These are phyloP conservation scores for Strobilomyces dryophilus DNA, from an alignment of 768 basidiomycete species.

Conservation along the genomic window DNA sequence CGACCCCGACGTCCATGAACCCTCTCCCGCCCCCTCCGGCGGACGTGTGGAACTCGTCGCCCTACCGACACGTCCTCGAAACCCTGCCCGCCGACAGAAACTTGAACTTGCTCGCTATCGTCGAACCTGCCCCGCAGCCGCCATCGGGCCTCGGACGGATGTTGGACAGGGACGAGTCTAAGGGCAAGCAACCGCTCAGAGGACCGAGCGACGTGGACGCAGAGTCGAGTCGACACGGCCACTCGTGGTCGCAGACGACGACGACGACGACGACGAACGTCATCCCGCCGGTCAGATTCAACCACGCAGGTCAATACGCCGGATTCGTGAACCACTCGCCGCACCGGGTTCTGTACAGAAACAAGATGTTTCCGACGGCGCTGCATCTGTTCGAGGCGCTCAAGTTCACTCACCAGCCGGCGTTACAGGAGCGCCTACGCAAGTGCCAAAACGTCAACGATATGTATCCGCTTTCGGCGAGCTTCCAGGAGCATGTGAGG, in stretches of 20 bases:
- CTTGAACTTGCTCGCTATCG: slow-evolving; percentile 26
- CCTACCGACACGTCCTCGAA: slow-evolving; percentile 49
- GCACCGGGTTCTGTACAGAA: slow-evolving; percentile 53
- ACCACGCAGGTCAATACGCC: slow-evolving; percentile 37
- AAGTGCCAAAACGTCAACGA: slow-evolving; percentile 33
- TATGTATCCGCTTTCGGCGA: slow-evolving; percentile 34
- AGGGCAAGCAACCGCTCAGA: slow-evolving; percentile 32
- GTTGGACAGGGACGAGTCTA: slow-evolving; percentile 32
- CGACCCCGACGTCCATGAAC: slow-evolving; percentile 32
- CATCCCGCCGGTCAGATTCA: slow-evolving; percentile 36
- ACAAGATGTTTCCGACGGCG: slow-evolving; percentile 60
- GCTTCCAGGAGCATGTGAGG: slow-evolving; percentile 35
- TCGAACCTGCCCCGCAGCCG: slow-evolving; percentile 18
- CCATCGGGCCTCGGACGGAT: slow-evolving; percentile 17
- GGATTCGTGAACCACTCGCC: slow-evolving; percentile 66
- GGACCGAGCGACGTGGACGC: slow-evolving; percentile 30
- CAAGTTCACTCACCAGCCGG: slow-evolving; percentile 54
- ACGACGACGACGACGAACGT: slow-evolving; percentile 19
- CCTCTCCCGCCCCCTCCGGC: slow-evolving; percentile 62
- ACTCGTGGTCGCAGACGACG: slow-evolving; percentile 6
- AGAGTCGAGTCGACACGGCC: slow-evolving; percentile 12
- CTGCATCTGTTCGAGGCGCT: slow-evolving; percentile 74
- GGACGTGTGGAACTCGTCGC: slow-evolving; percentile 53
- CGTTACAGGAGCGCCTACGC: slow-evolving; percentile 56
- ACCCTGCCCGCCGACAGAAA: slow-evolving; percentile 39